Conservation (phyloP, 176 grass and related monocot genomes). For the Juncus inflexus region DNA sequence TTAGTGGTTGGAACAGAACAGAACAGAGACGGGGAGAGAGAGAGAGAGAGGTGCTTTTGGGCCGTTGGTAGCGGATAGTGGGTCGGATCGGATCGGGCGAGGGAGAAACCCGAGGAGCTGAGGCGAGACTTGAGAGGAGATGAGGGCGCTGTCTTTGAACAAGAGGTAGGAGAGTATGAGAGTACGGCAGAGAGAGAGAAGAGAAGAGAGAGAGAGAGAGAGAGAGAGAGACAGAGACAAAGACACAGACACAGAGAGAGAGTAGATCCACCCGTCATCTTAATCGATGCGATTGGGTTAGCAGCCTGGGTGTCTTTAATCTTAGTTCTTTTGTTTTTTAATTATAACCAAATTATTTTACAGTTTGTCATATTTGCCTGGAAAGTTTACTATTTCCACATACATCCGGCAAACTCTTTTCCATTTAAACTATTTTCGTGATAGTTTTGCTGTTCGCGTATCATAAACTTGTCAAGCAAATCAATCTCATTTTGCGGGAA, state of each 20-base stretch:
- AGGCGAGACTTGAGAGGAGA: neutral
- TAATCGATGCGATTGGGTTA: slow-evolving; percentile 27
- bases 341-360: too few species aligned
- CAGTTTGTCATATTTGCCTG: too few species aligned
- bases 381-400: too few species aligned
- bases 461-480: too few species aligned
- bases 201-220: slow-evolving; percentile 21
- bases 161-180: neutral
- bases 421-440: too few species aligned
- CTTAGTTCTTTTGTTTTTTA: slow-evolving; percentile 5
- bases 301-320: slow-evolving; percentile 27
- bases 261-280: slow-evolving; percentile 30
- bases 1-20: slow-evolving; percentile 19
- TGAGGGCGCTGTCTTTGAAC: slow-evolving; percentile 11
- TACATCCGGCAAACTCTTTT: too few species aligned
- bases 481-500: too few species aligned
- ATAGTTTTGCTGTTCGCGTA: too few species aligned
- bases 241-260: slow-evolving; percentile 21
- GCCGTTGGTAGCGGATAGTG: neutral
- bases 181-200: slow-evolving; percentile 2
- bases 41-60: slow-evolving; percentile 9
- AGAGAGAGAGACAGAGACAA: slow-evolving; percentile 5
- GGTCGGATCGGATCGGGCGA: neutral
- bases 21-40: neutral
- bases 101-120: slow-evolving; percentile 12